These are phyloP conservation scores for Anthracocystis setariae DNA, from an alignment of 1,284 basidiomycete genomes.

Conservation along the genomic window DNA sequence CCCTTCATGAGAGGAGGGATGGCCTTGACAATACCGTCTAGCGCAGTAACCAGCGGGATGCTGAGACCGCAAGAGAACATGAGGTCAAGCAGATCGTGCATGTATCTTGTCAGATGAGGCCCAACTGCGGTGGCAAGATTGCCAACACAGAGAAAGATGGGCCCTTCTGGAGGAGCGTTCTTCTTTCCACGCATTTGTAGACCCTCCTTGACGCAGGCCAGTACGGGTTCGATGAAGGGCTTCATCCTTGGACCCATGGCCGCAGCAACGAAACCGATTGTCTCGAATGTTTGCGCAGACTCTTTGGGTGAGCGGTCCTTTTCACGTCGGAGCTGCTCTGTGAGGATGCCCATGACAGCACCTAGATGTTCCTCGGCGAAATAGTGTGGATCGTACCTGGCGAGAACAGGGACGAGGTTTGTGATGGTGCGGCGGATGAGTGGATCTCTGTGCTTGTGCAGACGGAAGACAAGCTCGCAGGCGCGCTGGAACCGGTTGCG, in stretches of 20 bases:
- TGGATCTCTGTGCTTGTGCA: slow-evolving; percentile 88
- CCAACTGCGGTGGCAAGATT: slow-evolving; percentile 96
- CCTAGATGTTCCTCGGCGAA: slow-evolving; percentile 65
- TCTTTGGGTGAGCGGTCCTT: slow-evolving; percentile 60
- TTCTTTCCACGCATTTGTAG: slow-evolving; percentile 88
- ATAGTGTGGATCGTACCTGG: slow-evolving; percentile 64
- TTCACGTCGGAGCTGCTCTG: slow-evolving; percentile 57
- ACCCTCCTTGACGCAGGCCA: slow-evolving; percentile 88
- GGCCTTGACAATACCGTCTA: slow-evolving; percentile 84
- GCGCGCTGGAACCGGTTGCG: slow-evolving; percentile 86
- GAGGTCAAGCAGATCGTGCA: slow-evolving; percentile 95
- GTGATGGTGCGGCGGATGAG: slow-evolving; percentile 76
- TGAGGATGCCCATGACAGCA: slow-evolving; percentile 57
- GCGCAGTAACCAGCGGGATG: slow-evolving; percentile 84
- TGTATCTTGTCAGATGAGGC: slow-evolving; percentile 90
- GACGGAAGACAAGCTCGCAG: slow-evolving; percentile 89
- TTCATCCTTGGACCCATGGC: slow-evolving; percentile 95
- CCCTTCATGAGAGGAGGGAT: slow-evolving; percentile 91
- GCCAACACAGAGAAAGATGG: slow-evolving; percentile 96
- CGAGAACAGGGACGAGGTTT: slow-evolving; percentile 62
- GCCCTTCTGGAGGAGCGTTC: slow-evolving; percentile 90
- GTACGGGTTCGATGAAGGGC: slow-evolving; percentile 90
- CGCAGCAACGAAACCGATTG: slow-evolving; percentile 92
- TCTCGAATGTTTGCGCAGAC: slow-evolving; percentile 77
- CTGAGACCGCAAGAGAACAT: slow-evolving; percentile 96